A percentile compares a stretch with the other conserved stretches of the same genome.
phyloP scores from a whole-genome alignment of 2,329 filamentous ascomycete genomes.

The Cladophialophora chaetospira region DNA sequence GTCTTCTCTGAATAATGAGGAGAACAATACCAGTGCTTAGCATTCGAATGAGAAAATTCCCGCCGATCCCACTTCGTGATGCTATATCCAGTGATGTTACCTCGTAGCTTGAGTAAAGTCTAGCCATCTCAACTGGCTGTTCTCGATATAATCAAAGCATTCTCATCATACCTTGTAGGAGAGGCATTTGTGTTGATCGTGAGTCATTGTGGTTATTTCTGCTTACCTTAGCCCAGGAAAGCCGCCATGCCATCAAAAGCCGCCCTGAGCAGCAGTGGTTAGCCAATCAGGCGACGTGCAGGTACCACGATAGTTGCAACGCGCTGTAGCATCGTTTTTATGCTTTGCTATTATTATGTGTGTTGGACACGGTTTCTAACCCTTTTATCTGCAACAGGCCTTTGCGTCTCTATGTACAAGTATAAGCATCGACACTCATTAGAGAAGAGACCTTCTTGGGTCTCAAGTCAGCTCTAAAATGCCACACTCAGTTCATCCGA shows the following conservation, averaged over 20 bases:
- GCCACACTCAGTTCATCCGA: conserved; percentile 30
- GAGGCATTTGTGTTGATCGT: too few species aligned
- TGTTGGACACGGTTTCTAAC: background rate
- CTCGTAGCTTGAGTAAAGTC: too few species aligned
- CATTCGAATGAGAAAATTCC: too few species aligned
- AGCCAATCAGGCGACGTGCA: background rate
- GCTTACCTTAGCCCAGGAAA: too few species aligned
- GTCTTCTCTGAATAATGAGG: too few species aligned
- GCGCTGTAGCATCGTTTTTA: background rate
- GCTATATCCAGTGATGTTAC: too few species aligned
- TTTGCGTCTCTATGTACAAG: background rate
- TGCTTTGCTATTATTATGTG: background rate
- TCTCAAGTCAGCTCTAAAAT: conserved; percentile 15
- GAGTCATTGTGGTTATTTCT: too few species aligned
- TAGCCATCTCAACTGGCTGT: too few species aligned
- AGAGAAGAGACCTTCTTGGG: background rate
- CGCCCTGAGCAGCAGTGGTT: background rate
- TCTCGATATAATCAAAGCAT: too few species aligned
- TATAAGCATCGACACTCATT: background rate
- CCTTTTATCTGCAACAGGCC: background rate
- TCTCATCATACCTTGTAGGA: too few species aligned
- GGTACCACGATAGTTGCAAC: background rate
- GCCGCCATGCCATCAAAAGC: background rate
- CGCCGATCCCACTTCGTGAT: too few species aligned
- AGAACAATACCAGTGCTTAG: too few species aligned